Percentiles rank a stretch among this genome's conserved stretches.
These are phyloP conservation scores for Gnaphalium uliginosum DNA, from an alignment of 129 eudicot genomes.

Conservation along the genomic window DNA sequence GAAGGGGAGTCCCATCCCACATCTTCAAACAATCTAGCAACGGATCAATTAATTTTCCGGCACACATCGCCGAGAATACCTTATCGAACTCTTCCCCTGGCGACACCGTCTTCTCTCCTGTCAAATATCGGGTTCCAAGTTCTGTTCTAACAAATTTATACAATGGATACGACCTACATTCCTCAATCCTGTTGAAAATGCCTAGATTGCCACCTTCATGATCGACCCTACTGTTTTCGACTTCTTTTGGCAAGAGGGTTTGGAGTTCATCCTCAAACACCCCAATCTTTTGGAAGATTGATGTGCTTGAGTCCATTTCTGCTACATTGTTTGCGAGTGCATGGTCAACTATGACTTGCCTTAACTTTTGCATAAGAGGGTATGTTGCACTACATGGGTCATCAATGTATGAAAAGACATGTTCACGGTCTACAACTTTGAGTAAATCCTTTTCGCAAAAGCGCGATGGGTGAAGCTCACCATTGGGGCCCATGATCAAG, in stretches of 20 bases:
- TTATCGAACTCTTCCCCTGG: slow-evolving; percentile 70
- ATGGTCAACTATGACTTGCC: slow-evolving; percentile 63
- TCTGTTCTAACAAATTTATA: slow-evolving; percentile 57
- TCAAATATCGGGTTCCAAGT: slow-evolving; percentile 47
- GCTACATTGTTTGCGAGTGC: slow-evolving; percentile 47
- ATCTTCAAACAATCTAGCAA: slow-evolving; percentile 63
- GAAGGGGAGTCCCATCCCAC: slow-evolving; percentile 79
- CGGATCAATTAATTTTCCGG: slow-evolving; percentile 67
- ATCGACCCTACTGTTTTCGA: slow-evolving; percentile 46
- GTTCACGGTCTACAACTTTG: slow-evolving; percentile 60
- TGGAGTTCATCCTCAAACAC: slow-evolving; percentile 62
- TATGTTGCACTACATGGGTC: slow-evolving; percentile 60
- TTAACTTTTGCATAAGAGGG: slow-evolving; percentile 62
- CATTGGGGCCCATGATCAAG: slow-evolving; percentile 39
- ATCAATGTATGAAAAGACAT: slow-evolving; percentile 53
- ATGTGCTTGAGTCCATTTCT: slow-evolving; percentile 42
- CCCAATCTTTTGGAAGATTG: slow-evolving; percentile 63
- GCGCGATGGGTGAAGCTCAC: slow-evolving; percentile 53
- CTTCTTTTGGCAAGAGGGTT: slow-evolving; percentile 54
- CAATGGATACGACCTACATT: slow-evolving; percentile 66
- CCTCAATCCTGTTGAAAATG: slow-evolving; percentile 50
- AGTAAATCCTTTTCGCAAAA: slow-evolving; percentile 61
- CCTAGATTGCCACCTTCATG: slow-evolving; percentile 43
- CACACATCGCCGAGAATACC: slow-evolving; percentile 59
- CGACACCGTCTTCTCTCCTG: slow-evolving; percentile 55